phyloP scores from a whole-genome alignment of 805 yeast genomes.

The Candida anglica region DNA sequence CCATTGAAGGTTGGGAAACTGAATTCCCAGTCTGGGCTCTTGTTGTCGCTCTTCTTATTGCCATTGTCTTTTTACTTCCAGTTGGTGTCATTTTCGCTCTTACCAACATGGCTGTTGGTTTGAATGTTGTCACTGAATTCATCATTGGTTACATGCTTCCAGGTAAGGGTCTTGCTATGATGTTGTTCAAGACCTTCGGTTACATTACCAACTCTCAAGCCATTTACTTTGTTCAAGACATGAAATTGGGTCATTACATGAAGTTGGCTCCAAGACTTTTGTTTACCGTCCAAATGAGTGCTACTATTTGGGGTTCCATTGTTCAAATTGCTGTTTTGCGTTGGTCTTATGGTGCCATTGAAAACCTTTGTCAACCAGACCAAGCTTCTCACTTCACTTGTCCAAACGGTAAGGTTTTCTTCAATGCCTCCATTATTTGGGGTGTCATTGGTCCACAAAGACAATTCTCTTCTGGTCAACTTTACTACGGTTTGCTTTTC shows the following conservation, averaged over 20 bases:
- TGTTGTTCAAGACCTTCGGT: constrained; percentile 46
- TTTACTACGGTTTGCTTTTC: constrained; percentile 28
- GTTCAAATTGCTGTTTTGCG: constrained; percentile 38
- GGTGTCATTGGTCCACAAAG: constrained; percentile 22
- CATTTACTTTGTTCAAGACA: constrained; percentile 45
- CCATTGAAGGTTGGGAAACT: constrained; percentile 36
- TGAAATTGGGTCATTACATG: constrained; percentile 44
- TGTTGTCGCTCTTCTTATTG: constrained; percentile 35
- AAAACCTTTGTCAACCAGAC: constrained; percentile 25
- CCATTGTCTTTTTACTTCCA: constrained; percentile 35
- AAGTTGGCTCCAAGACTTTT: constrained; percentile 36
- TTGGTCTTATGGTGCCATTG: constrained; percentile 37
- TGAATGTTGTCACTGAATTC: constrained; percentile 41
- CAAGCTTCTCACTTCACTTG: constrained; percentile 32
- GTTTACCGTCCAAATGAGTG: constrained; percentile 40
- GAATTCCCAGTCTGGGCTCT: constrained; percentile 43
- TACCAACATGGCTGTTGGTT: constrained; percentile 27
- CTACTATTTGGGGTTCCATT: constrained; percentile 40
- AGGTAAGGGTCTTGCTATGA: constrained; percentile 46
- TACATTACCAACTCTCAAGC: constrained; percentile 48
- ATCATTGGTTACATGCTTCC: constrained; percentile 42
- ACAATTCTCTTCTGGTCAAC: constrained; percentile 16
- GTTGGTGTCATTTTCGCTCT: constrained; percentile 34
- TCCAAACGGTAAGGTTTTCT: constrained; percentile 39
- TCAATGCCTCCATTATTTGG: constrained; percentile 43